Conservation (phyloP, 208 protist species). For the Acanthamoeba lenticulata region DNA sequence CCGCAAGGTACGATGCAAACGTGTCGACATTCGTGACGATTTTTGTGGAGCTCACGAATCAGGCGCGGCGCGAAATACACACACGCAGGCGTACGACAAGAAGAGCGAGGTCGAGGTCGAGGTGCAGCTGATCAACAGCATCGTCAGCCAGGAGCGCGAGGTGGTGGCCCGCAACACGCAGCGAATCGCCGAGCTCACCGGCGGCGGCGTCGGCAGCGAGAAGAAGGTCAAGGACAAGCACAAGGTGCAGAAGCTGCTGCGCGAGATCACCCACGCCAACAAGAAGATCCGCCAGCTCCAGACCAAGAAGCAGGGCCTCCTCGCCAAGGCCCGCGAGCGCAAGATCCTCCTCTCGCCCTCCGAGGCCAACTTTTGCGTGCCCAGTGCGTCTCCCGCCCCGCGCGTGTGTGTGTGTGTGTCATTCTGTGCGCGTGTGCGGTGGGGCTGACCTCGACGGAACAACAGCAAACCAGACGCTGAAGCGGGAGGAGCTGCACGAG, state of each 20-base stretch:
- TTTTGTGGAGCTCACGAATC: too few species aligned
- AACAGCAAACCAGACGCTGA: background rate
- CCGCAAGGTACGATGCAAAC: too few species aligned
- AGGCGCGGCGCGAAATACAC: too few species aligned
- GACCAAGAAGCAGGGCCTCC: background rate
- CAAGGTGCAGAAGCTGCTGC: conserved; percentile 27
- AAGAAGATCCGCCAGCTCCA: background rate
- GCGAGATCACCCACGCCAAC: conserved; percentile 3
- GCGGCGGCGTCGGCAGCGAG: background rate
- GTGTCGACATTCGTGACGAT: too few species aligned
- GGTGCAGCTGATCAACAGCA: conserved; percentile 36
- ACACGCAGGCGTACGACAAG: background rate
- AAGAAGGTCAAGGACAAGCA: background rate
- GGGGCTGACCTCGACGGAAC: background rate
- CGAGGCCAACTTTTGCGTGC: background rate
- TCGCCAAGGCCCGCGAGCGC: background rate
- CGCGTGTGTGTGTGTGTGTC: background rate
- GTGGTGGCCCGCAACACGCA: background rate
- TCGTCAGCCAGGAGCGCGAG: background rate
- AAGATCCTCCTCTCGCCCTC: background rate
- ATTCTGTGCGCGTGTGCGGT: background rate
- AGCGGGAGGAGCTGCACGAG: background rate
- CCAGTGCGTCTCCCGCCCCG: background rate
- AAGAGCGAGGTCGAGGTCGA: background rate
- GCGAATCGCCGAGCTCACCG: background rate